Conservation (phyloP, 495 filamentous ascomycete genomes). For the Daldinia vernicosa region DNA sequence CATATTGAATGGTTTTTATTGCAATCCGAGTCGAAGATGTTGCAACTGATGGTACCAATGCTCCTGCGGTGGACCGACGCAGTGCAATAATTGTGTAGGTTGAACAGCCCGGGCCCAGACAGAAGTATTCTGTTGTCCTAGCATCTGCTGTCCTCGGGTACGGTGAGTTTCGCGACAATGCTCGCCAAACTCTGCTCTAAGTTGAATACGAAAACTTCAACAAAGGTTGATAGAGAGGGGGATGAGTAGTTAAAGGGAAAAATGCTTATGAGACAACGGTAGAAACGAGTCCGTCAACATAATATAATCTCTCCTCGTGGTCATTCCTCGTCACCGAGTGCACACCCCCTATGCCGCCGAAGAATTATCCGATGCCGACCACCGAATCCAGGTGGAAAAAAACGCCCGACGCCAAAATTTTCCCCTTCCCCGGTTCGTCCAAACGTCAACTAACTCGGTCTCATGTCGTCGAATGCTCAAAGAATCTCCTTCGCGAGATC, state of each 20-base stretch:
- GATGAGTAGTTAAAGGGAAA: conserved; percentile 10
- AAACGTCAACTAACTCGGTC: conserved; percentile 38
- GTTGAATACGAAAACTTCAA: conserved; percentile 13
- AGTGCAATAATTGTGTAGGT: conserved; percentile 41
- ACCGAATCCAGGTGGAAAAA: conserved; percentile 32
- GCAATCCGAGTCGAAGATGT: conserved; percentile 14
- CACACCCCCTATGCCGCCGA: conserved; percentile 32
- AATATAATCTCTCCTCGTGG: conserved; percentile 8
- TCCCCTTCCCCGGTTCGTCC: conserved; percentile 35
- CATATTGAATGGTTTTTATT: conserved; percentile 20
- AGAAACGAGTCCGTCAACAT: conserved; percentile 2
- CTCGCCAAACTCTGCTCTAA: conserved; percentile 7
- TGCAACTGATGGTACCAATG: conserved; percentile 23
- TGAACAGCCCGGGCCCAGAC: conserved; percentile 6
- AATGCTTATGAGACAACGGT: conserved; percentile 13
- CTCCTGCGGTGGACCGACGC: conserved; percentile 48
- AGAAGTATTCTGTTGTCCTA: conserved; percentile 4
- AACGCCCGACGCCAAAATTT: conserved; percentile 46
- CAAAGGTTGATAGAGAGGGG: conserved; percentile 5
- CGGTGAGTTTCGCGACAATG: conserved; percentile 9
- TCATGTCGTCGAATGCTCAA: conserved; percentile 41
- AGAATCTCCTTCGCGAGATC: conserved; percentile 38
- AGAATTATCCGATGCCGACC: conserved; percentile 27
- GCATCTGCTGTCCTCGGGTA: conserved; percentile 9
- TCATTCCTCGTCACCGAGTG: conserved; percentile 34